Percentiles rank a stretch among this genome's conserved stretches.
phyloP scores from a whole-genome alignment of 768 basidiomycete species.

The Suillus bovinus region DNA sequence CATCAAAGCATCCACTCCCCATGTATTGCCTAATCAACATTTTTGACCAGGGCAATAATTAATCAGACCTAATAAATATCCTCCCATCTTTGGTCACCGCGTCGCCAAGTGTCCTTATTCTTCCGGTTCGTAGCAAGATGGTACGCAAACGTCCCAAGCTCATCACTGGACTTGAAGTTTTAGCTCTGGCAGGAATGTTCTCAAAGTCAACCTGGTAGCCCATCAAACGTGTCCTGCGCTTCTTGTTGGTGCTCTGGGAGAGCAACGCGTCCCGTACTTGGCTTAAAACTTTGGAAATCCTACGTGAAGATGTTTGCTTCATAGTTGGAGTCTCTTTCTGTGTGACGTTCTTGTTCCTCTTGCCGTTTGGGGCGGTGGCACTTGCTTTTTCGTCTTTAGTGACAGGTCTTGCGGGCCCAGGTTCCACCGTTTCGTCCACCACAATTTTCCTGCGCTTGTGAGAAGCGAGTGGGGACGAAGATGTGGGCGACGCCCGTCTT shows the following conservation, averaged over 20 bases:
- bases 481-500: slow-evolving; percentile 10
- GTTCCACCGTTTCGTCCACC: not conserved
- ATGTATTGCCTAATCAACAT: too few relatives aligned
- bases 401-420: not conserved
- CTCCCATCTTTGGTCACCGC: slow-evolving; percentile 22
- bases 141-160: slow-evolving; percentile 12
- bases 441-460: slow-evolving; percentile 18
- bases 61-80: slow-evolving; percentile 20
- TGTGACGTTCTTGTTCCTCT: not conserved
- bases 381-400: not conserved
- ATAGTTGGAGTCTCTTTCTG: not conserved
- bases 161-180: slow-evolving; percentile 13
- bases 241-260: not conserved
- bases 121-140: slow-evolving; percentile 28
- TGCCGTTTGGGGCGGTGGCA: not conserved
- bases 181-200: slow-evolving; percentile 11
- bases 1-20: not conserved
- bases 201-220: slow-evolving; percentile 22
- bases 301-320: not conserved
- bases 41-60: not conserved
- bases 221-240: slow-evolving; percentile 18
- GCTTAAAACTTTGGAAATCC: not conserved
- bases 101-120: slow-evolving; percentile 23
- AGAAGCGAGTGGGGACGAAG: slow-evolving; percentile 12
- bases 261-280: not conserved